Percentiles rank a stretch among this genome's conserved stretches.
Evolutionary conservation across 2,329 filamentous ascomycete genomes (phyloP).

Genomic region (Pestalotiopsis sp.): DNA sequence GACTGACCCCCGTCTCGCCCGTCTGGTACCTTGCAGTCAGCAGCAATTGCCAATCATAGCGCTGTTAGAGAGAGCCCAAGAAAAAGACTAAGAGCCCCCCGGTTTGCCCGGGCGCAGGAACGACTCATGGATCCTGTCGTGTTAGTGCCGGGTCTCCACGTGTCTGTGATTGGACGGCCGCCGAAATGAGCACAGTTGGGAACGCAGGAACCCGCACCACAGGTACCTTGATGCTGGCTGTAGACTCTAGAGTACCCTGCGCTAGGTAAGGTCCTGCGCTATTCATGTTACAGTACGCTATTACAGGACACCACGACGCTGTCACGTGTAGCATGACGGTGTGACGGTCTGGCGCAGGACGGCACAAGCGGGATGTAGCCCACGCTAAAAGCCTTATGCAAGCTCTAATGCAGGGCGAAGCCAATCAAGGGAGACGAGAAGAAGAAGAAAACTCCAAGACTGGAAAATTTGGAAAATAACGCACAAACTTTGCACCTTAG

Average conservation of each 20-base stretch:
- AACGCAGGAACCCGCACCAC: not conserved
- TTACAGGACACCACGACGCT: not conserved
- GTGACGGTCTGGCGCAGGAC: not conserved
- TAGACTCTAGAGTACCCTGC: too few species aligned
- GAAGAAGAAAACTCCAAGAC: not conserved
- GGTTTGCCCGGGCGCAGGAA: not conserved
- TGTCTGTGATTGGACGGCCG: conserved; percentile 7
- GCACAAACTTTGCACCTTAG: not conserved
- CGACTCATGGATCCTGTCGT: not conserved
- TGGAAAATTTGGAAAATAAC: not conserved
- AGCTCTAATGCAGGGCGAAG: not conserved
- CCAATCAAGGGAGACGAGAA: not conserved
- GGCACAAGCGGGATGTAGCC: not conserved
- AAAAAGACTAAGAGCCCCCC: not conserved
- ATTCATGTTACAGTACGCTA: too few species aligned
- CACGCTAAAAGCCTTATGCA: not conserved
- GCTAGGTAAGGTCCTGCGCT: too few species aligned
- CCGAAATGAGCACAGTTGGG: not conserved
- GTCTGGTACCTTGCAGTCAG: conserved; percentile 6
- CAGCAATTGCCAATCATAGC: not conserved
- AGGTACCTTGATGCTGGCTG: not conserved
- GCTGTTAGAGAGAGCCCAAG: not conserved
- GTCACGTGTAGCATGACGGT: not conserved
- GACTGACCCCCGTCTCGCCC: not conserved
- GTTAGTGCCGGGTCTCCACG: not conserved